A percentile compares a stretch with the other conserved stretches of the same genome.
Conservation (phyloP, 108 stramenopile species). For the Aurantiochytrium sp. region DNA sequence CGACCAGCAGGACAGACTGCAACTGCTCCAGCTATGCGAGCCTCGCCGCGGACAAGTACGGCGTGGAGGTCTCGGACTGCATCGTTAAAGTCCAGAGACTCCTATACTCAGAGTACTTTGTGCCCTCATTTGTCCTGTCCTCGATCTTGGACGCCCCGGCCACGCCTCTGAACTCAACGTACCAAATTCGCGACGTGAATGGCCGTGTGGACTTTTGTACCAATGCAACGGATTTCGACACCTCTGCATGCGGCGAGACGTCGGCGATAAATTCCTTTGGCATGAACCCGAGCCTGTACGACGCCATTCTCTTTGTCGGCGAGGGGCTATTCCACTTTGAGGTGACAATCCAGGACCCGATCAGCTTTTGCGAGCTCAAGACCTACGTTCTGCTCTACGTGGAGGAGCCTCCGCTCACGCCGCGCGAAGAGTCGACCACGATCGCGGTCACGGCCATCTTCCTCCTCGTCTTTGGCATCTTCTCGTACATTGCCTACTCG, state of each 20-base stretch:
- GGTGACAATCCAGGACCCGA: neutral
- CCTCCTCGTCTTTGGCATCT: neutral
- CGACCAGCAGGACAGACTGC: neutral
- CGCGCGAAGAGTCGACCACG: neutral
- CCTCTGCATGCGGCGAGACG: neutral
- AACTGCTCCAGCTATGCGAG: neutral
- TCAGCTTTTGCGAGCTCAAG: conserved; percentile 16
- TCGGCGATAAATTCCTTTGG: neutral
- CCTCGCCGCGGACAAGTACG: neutral
- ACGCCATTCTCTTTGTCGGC: neutral
- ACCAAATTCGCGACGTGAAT: neutral
- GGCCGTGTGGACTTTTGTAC: neutral
- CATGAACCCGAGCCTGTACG: neutral
- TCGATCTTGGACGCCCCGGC: neutral
- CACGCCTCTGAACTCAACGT: neutral
- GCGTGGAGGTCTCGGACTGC: neutral
- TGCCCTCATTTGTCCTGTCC: neutral
- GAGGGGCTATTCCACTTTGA: conserved; percentile 3
- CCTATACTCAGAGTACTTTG: neutral
- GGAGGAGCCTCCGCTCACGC: neutral
- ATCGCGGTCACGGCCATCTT: neutral
- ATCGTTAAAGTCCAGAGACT: neutral
- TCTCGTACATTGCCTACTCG: neutral
- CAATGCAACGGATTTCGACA: neutral
- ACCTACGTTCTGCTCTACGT: neutral